Base-by-base conservation (phyloP, 192 early-diverging fungal genomes). In the Coemansia guatemalensis region DNA sequence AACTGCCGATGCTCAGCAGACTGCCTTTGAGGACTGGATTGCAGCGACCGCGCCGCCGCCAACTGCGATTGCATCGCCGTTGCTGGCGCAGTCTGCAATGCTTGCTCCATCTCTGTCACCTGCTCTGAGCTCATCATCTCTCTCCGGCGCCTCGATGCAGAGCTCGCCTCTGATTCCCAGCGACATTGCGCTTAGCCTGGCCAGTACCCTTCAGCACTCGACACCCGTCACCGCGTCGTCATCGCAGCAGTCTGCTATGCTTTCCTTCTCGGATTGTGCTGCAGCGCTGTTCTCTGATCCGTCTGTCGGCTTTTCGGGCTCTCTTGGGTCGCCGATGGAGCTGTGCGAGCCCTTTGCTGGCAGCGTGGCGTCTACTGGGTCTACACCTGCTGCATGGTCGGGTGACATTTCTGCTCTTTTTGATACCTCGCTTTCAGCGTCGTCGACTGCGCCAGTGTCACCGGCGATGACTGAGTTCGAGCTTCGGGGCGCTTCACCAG, bases 21-120 rank as follows among this genome's bases (percentile, higher is more conserved):
- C 67, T 14, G 65, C 74, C 51, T 73, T 80, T 56, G 71, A 74
- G 48, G 77, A 80, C 65, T 74, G 72, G 72, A 65, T 74, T 24
- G 60, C 67, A 48, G 64, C 77, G 3, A 60, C 71, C 18, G 64
- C 67, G 23, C 67, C 73, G 25, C 69, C 74, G 56, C 77, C 77
- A 11, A 80, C 77, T 5, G 68, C 70, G n/a, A 44, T 60, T 33
- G 68, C 71, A 24, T 79, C 77, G 64, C 77, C 77, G 27, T 20
- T 49, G 18, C 53, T 69, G 53, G 58, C 29, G 14, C 69, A 72
- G 56, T 32, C 48, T 41, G 61, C 35, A 30, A 52, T 69, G 53
- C 58, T 75, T n/a, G 58, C 59, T 22, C 23, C 64, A 8, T 47
- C 47, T 11, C 53, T 63, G 54, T 67, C 75, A 44, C 71, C 77